phyloP scores from a whole-genome alignment of 2,329 filamentous ascomycete species.

The Geosmithia putterillii region DNA sequence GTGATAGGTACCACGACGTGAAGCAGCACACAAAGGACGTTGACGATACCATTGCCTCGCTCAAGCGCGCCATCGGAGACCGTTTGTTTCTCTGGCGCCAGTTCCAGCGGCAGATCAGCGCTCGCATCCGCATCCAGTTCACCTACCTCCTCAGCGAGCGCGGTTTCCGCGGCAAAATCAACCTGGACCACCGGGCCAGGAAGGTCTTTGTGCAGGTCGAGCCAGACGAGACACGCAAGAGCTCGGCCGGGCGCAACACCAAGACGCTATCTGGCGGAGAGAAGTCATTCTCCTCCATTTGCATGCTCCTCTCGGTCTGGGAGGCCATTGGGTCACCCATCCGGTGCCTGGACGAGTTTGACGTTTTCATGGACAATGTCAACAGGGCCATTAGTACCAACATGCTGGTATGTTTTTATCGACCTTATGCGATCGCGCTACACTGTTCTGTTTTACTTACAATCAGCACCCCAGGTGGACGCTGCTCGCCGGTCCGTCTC shows the following conservation, averaged over 20 bases:
- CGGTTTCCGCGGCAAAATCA: constrained; percentile 71
- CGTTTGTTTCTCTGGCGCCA: constrained; percentile 66
- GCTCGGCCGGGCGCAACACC: constrained; percentile 63
- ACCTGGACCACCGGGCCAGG: constrained; percentile 64
- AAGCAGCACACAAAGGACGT: constrained; percentile 26
- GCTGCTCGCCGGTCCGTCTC: constrained; percentile 80
- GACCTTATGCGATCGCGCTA: not conserved
- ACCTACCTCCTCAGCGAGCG: constrained; percentile 80
- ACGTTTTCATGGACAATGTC: constrained; percentile 98
- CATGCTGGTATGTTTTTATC: constrained; percentile 59
- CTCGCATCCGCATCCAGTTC: constrained; percentile 77
- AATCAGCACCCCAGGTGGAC: constrained; percentile 46
- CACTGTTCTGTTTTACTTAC: not conserved
- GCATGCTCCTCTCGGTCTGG: constrained; percentile 85
- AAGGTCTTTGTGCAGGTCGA: constrained; percentile 68
- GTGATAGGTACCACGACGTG: constrained; percentile 28
- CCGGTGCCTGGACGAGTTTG: constrained; percentile 92
- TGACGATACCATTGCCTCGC: constrained; percentile 24
- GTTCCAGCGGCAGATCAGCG: constrained; percentile 77
- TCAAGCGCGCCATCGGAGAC: constrained; percentile 50
- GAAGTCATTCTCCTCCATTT: constrained; percentile 96
- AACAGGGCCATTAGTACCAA: constrained; percentile 88
- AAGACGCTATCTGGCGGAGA: constrained; percentile 92
- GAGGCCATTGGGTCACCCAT: constrained; percentile 96
- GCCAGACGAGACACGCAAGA: constrained; percentile 56